Evolutionary conservation across 139 green algal genomes (phyloP).

Genomic region (Zygnema cylindricum): DNA sequence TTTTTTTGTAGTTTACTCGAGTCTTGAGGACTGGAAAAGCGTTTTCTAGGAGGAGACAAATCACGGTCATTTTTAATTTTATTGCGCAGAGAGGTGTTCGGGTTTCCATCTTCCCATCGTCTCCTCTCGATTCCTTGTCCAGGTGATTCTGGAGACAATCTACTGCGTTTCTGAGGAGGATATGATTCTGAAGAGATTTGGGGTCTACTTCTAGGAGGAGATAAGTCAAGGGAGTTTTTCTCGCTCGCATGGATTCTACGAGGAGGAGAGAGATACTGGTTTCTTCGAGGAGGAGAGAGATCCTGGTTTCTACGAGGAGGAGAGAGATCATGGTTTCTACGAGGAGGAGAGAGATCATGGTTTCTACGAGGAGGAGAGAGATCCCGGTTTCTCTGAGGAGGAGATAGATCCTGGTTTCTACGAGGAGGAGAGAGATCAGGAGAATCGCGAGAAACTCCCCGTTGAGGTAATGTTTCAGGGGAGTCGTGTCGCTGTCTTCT

Average conservation of each 20-base stretch:
- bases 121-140: neutral
- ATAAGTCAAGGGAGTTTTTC: slow-evolving; percentile 20
- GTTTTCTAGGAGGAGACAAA: slow-evolving; percentile 30
- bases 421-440: neutral
- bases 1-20: too few species aligned
- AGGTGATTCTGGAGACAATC: slow-evolving; percentile 17
- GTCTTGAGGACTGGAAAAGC: neutral
- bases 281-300: neutral
- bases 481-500: neutral
- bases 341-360: neutral
- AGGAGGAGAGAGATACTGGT: neutral
- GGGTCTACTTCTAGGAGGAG: slow-evolving; percentile 20
- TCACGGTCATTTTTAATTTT: neutral
- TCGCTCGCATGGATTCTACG: too few species aligned
- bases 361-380: neutral
- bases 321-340: neutral
- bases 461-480: neutral
- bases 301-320: too few species aligned
- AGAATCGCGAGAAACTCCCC: neutral
- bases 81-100: neutral
- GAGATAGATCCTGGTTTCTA: neutral
- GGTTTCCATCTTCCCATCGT: neutral
- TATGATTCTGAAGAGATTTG: slow-evolving; percentile 31
- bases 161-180: slow-evolving; percentile 16
- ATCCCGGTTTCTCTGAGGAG: neutral